These are phyloP conservation scores for Pinus albicaulis DNA, from an alignment of 75 land plant genomes.

Conservation along the genomic window DNA sequence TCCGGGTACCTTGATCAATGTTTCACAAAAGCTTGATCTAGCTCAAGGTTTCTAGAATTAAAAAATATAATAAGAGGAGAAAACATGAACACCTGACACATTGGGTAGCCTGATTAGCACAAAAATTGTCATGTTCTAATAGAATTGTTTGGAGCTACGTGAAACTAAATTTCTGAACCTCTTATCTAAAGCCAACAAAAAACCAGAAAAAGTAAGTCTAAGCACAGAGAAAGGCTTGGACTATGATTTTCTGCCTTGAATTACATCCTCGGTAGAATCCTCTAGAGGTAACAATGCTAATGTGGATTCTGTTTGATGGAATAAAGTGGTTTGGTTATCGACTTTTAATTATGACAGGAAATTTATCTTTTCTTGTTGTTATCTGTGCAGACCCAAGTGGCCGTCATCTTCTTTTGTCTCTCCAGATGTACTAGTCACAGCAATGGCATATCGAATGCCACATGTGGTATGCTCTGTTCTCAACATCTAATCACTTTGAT, in stretches of 20 bases:
- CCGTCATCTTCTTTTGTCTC: conserved; percentile 95
- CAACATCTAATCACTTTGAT: background rate
- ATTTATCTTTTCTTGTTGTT: background rate
- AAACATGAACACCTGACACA: background rate
- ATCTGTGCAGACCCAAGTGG: conserved; percentile 87
- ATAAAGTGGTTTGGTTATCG: background rate
- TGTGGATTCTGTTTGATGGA: background rate
- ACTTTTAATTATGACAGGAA: background rate
- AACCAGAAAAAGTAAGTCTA: background rate
- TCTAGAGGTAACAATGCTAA: background rate
- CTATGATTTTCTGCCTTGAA: background rate
- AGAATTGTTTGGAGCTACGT: background rate
- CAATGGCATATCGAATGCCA: conserved; percentile 98
- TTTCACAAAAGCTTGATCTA: background rate
- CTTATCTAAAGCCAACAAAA: background rate
- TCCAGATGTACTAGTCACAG: conserved; percentile 92
- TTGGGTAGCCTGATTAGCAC: background rate
- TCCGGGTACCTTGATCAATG: background rate
- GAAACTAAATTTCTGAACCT: background rate
- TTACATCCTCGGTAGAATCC: background rate
- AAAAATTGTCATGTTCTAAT: background rate
- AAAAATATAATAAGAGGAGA: background rate
- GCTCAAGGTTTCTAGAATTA: background rate
- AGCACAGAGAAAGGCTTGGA: background rate
- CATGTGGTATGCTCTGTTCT: conserved; percentile 80